These are phyloP conservation scores for Ophiocordyceps camponoti-floridani DNA, from an alignment of 2,329 filamentous ascomycete species.

Conservation along the genomic window DNA sequence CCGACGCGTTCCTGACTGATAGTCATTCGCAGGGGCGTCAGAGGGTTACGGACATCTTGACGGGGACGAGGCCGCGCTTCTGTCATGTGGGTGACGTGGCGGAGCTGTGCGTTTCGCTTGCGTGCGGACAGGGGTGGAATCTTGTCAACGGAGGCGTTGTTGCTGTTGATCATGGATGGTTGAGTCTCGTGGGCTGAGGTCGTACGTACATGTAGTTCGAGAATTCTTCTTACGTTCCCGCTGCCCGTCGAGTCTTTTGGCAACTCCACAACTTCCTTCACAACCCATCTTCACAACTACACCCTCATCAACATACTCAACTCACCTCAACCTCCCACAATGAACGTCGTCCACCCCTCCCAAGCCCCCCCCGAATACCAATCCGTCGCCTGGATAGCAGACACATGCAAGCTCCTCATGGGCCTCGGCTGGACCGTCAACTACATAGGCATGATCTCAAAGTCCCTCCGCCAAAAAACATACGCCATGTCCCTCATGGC, in stretches of 20 bases:
- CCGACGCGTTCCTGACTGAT: background rate
- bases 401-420: background rate
- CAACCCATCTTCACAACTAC: too few relatives aligned
- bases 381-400: slow-evolving; percentile 1
- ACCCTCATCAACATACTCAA: too few relatives aligned
- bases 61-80: background rate
- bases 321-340: background rate
- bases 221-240: background rate
- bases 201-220: background rate
- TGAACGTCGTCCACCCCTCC: background rate
- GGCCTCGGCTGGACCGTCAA: slow-evolving; percentile 1
- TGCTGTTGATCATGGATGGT: background rate
- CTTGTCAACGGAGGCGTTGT: background rate
- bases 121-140: background rate
- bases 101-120: background rate
- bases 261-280: too few relatives aligned
- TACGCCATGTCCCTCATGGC: slow-evolving; percentile 1
- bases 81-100: background rate
- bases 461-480: background rate
- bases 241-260: too few relatives aligned
- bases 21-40: background rate
- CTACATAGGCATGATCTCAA: slow-evolving; percentile 1
- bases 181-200: background rate
- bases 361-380: slow-evolving; percentile 1
- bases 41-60: background rate